Percentiles rank a stretch among this genome's conserved stretches.
Conservation (phyloP, 2,329 filamentous ascomycete genomes). For the Paraphoma sp. region DNA sequence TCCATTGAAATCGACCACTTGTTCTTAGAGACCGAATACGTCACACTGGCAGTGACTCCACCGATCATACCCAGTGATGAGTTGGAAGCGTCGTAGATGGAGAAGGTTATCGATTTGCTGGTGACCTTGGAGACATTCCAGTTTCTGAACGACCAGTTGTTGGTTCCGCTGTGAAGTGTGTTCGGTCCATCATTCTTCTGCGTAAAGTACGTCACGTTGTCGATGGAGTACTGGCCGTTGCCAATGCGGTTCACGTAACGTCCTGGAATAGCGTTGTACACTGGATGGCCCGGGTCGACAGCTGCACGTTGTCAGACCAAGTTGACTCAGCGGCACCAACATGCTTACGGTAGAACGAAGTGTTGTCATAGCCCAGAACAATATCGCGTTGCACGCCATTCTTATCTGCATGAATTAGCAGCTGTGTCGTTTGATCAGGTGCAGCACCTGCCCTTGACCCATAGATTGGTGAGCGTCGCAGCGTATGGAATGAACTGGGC, state of each 20-base stretch:
- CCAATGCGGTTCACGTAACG: constrained; percentile 45
- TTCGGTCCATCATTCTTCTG: constrained; percentile 42
- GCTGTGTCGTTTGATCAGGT: not conserved
- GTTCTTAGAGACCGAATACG: constrained; percentile 40
- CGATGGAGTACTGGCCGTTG: constrained; percentile 37
- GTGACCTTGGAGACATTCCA: constrained; percentile 39
- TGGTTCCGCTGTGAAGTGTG: constrained; percentile 42
- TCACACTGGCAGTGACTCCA: constrained; percentile 36
- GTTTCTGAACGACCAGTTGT: constrained; percentile 41
- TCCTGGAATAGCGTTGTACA: constrained; percentile 44
- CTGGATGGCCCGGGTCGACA: constrained; percentile 43
- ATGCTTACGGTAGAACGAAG: constrained; percentile 41
- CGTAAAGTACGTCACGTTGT: constrained; percentile 35
- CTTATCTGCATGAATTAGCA: constrained; percentile 31
- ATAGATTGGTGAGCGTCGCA: constrained; percentile 43
- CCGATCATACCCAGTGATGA: constrained; percentile 41
- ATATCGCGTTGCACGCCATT: constrained; percentile 39
- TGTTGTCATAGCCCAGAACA: constrained; percentile 44
- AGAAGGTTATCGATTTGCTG: constrained; percentile 39
- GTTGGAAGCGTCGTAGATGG: constrained; percentile 37
- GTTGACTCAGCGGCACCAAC: not conserved
- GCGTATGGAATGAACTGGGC: constrained; percentile 46
- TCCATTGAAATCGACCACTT: constrained; percentile 43
- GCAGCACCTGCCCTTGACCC: constrained; percentile 29
- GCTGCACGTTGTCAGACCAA: constrained; percentile 26